Conservation (phyloP, 1,284 basidiomycete genomes). For the Microbotryum saponariae region DNA sequence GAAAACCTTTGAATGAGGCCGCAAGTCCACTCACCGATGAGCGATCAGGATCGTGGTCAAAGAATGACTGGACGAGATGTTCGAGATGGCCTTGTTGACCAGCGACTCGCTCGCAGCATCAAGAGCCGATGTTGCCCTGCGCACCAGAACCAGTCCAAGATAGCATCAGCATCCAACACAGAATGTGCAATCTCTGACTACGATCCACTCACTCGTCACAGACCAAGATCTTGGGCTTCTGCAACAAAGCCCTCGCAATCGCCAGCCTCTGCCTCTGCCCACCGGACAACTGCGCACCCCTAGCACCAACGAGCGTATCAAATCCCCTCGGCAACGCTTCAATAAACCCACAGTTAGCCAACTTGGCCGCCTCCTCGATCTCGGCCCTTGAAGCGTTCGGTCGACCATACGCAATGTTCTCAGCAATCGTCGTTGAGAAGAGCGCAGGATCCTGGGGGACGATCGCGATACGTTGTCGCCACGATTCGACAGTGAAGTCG, state of each 20-base stretch:
- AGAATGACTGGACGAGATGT: conserved; percentile 63
- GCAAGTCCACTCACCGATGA: conserved; percentile 49
- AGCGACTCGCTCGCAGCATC: conserved; percentile 75
- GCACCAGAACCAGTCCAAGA: background rate
- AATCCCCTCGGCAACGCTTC: conserved; percentile 81
- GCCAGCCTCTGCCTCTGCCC: conserved; percentile 48
- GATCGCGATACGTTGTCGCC: conserved; percentile 77
- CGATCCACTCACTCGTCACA: conserved; percentile 43
- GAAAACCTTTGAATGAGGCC: conserved; percentile 36
- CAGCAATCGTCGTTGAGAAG: conserved; percentile 33
- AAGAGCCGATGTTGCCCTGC: conserved; percentile 58
- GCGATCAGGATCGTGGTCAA: conserved; percentile 86
- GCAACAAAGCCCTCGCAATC: conserved; percentile 47
- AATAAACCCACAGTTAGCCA: conserved; percentile 86
- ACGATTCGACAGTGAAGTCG: conserved; percentile 70
- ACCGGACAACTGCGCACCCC: conserved; percentile 27
- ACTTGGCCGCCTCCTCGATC: conserved; percentile 76
- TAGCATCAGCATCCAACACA: background rate
- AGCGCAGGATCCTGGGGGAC: conserved; percentile 58
- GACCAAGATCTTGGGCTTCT: conserved; percentile 46
- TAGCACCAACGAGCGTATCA: conserved; percentile 53
- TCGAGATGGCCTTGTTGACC: conserved; percentile 86
- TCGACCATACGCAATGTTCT: conserved; percentile 67
- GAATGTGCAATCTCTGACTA: background rate
- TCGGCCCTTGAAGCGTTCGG: conserved; percentile 64